Conservation (phyloP, 2,329 filamentous ascomycete genomes). For the Mariannaea sp. region DNA sequence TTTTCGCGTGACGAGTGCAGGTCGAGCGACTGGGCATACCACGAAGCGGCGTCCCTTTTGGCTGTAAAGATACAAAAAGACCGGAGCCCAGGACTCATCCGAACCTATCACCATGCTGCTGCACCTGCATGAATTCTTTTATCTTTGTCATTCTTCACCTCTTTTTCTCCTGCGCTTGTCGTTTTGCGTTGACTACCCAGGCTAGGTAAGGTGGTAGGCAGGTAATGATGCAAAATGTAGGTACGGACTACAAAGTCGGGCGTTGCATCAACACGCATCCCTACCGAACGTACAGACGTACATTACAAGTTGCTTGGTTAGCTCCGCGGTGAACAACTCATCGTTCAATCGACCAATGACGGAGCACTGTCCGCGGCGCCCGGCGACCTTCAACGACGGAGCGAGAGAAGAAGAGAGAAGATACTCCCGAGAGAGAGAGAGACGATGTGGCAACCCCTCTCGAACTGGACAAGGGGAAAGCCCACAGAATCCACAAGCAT, state of each 20-base stretch:
- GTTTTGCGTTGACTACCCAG: constrained; percentile 4
- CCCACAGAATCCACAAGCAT: too few species aligned
- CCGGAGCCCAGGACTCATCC: constrained; percentile 9
- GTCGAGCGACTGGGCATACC: constrained; percentile 28
- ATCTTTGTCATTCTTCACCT: too few species aligned
- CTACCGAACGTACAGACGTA: not conserved
- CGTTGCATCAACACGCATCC: not conserved
- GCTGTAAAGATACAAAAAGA: constrained; percentile 3
- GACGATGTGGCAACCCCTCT: too few species aligned
- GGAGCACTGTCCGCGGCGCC: constrained; percentile 1
- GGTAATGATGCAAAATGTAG: constrained; percentile 4
- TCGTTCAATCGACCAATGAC: constrained; percentile 11
- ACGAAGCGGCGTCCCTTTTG: constrained; percentile 33
- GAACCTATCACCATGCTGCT: constrained; percentile 11
- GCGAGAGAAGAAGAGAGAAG: not conserved
- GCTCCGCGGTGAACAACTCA: constrained; percentile 14
- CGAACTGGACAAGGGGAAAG: too few species aligned
- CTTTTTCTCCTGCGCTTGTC: not conserved
- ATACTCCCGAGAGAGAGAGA: constrained; percentile 1
- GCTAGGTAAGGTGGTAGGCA: too few species aligned
- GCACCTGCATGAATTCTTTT: constrained; percentile 6
- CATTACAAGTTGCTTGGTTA: constrained; percentile 1
- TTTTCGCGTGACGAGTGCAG: constrained; percentile 24
- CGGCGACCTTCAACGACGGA: constrained; percentile 8
- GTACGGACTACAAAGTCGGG: too few species aligned